These are phyloP conservation scores for Sporothrix phasma DNA, from an alignment of 2,329 filamentous ascomycete genomes.

Conservation along the genomic window DNA sequence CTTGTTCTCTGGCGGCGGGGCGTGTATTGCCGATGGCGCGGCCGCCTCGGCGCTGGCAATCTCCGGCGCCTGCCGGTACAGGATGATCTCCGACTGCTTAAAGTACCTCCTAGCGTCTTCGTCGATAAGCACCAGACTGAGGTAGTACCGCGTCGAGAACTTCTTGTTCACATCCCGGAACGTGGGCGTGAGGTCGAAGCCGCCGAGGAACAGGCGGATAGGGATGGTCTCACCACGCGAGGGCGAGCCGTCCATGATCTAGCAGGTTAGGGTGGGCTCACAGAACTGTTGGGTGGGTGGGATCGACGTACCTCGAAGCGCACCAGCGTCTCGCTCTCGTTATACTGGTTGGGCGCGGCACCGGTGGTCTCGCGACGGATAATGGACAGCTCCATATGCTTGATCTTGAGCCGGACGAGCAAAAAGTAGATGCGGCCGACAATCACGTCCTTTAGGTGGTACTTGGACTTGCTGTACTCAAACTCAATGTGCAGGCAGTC, in stretches of 20 bases:
- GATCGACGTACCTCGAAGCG: conserved; percentile 67
- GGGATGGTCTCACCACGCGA: conserved; percentile 91
- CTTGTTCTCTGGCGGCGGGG: conserved; percentile 37
- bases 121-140: conserved; percentile 90
- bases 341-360: conserved; percentile 95
- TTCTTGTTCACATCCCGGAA: conserved; percentile 99
- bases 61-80: conserved; percentile 73
- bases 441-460: conserved; percentile 98
- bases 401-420: conserved; percentile 94
- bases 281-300: no score
- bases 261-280: neutral
- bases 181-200: conserved; percentile 93
- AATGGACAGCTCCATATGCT: conserved; percentile 98
- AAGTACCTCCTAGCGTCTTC: conserved; percentile 97
- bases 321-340: conserved; percentile 96
- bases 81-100: conserved; percentile 97
- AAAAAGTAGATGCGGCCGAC: conserved; percentile 98
- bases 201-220: conserved; percentile 90
- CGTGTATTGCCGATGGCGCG: conserved; percentile 23
- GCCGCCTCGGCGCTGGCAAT: conserved; percentile 33
- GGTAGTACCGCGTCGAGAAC: conserved; percentile 95
- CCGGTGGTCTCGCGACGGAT: conserved; percentile 95
- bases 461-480: conserved; percentile 98
- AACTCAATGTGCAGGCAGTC: conserved; percentile 99
- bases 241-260: conserved; percentile 99